These are phyloP conservation scores for Mycena indigotica DNA, from an alignment of 768 basidiomycete genomes.

Conservation along the genomic window DNA sequence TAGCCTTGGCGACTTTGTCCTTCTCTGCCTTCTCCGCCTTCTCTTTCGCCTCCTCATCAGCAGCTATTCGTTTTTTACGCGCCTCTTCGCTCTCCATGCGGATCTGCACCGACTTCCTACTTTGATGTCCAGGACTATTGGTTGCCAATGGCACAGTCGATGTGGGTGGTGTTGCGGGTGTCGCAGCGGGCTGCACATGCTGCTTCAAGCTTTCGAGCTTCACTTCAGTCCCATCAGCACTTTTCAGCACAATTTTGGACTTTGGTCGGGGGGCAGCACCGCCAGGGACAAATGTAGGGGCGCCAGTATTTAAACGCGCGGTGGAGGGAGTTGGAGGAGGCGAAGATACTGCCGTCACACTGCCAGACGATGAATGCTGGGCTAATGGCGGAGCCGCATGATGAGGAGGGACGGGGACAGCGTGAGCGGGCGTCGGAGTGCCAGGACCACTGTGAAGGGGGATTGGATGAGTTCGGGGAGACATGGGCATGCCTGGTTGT, in stretches of 20 bases:
- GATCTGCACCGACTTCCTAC: constrained; percentile 43
- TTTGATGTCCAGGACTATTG: constrained; percentile 42
- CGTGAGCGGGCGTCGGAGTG: constrained; percentile 69
- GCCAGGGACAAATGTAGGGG: constrained; percentile 66
- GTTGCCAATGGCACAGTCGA: constrained; percentile 34
- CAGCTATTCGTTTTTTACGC: constrained; percentile 48
- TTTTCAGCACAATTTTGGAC: constrained; percentile 60
- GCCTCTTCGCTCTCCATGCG: constrained; percentile 67
- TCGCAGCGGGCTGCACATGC: constrained; percentile 37
- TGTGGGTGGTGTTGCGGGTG: constrained; percentile 42
- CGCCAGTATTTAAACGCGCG: constrained; percentile 60
- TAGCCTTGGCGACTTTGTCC: constrained; percentile 46
- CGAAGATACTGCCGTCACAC: constrained; percentile 55
- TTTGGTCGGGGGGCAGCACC: constrained; percentile 33
- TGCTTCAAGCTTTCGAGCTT: constrained; percentile 58
- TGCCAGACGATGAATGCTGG: constrained; percentile 46
- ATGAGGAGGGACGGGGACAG: constrained; percentile 45
- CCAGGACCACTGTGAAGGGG: constrained; percentile 52
- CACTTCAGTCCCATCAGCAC: constrained; percentile 64
- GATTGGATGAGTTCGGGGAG: constrained; percentile 59
- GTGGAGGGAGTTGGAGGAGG: constrained; percentile 71
- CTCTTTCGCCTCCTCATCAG: constrained; percentile 33
- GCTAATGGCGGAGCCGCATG: constrained; percentile 46
- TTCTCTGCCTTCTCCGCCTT: constrained; percentile 31
- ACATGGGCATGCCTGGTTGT: constrained; percentile 61